Evolutionary conservation across 306 rosid genomes (phyloP).

Genomic region (Myrica gale): DNA sequence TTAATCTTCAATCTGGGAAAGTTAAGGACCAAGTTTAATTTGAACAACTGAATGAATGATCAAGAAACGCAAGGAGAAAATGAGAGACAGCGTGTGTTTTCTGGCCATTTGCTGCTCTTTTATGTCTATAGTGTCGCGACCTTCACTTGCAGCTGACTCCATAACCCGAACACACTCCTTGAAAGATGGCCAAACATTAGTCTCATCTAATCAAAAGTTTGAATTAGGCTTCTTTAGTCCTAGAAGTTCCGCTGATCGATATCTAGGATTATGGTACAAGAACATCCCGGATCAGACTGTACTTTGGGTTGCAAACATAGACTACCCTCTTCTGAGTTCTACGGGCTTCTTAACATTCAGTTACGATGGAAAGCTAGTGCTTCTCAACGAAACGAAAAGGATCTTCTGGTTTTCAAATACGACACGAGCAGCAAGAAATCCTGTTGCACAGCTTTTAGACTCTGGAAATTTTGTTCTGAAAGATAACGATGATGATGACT

Average conservation of each 20-base stretch:
- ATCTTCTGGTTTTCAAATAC: constrained; percentile 41
- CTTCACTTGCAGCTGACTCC: constrained; percentile 30
- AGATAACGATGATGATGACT: constrained; percentile 15
- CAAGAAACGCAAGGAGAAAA: constrained; percentile 33
- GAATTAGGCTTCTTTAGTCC: constrained; percentile 49
- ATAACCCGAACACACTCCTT: constrained; percentile 34
- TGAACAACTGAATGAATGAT: constrained; percentile 26
- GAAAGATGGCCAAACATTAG: constrained; percentile 34
- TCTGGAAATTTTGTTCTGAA: constrained; percentile 45
- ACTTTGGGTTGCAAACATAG: constrained; percentile 58
- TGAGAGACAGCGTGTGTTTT: constrained; percentile 23
- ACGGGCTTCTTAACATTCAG: constrained; percentile 30
- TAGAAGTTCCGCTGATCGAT: constrained; percentile 23
- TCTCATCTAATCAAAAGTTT: constrained; percentile 42
- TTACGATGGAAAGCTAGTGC: constrained; percentile 37
- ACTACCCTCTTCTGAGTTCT: constrained; percentile 30
- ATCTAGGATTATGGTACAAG: constrained; percentile 54
- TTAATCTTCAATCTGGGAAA: neutral
- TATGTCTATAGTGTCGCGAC: constrained; percentile 18
- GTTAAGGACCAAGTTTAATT: constrained; percentile 15
- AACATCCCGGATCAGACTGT: constrained; percentile 19
- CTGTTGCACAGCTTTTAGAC: constrained; percentile 36
- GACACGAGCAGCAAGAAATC: constrained; percentile 18
- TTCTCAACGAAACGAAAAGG: constrained; percentile 26
- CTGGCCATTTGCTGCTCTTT: constrained; percentile 23